Percentiles rank a stretch among this genome's conserved stretches.
phyloP scores from a whole-genome alignment of 176 grass and related monocot genomes.

The Eleusine indica region DNA sequence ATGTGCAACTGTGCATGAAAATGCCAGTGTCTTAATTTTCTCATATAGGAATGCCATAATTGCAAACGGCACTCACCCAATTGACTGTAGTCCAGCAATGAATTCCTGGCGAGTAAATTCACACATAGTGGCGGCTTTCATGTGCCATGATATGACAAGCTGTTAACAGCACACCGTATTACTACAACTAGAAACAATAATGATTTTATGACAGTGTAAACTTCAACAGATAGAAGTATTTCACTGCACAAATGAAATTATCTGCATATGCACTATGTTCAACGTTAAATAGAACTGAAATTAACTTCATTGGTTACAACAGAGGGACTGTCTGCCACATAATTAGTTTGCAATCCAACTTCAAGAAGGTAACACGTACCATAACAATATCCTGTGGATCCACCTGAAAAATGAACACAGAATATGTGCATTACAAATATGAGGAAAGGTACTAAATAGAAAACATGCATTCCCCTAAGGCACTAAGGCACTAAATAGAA shows the following conservation, averaged over 20 bases:
- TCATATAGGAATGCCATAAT: slow-evolving; percentile 16
- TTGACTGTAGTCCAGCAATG: slow-evolving; percentile 83
- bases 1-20: slow-evolving; percentile 12
- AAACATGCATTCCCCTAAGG: background rate
- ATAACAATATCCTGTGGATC: slow-evolving; percentile 98
- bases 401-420: slow-evolving; percentile 69
- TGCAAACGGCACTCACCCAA: slow-evolving; percentile 66
- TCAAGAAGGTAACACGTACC: slow-evolving; percentile 54
- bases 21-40: background rate
- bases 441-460: slow-evolving; percentile 23
- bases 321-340: background rate
- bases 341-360: slow-evolving; percentile 28
- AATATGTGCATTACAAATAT: slow-evolving; percentile 35
- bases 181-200: slow-evolving; percentile 26
- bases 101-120: slow-evolving; percentile 96
- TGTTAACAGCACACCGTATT: slow-evolving; percentile 45
- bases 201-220: background rate
- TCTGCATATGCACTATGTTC: background rate
- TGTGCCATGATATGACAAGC: slow-evolving; percentile 99
- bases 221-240: slow-evolving; percentile 8
- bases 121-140: slow-evolving; percentile 99
- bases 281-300: slow-evolving; percentile 12
- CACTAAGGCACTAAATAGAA: too few species aligned
- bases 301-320: slow-evolving; percentile 15
- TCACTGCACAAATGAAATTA: slow-evolving; percentile 5